Conservation (phyloP, 371 early-diverging fungal genomes). For the Mortierella sp. region DNA sequence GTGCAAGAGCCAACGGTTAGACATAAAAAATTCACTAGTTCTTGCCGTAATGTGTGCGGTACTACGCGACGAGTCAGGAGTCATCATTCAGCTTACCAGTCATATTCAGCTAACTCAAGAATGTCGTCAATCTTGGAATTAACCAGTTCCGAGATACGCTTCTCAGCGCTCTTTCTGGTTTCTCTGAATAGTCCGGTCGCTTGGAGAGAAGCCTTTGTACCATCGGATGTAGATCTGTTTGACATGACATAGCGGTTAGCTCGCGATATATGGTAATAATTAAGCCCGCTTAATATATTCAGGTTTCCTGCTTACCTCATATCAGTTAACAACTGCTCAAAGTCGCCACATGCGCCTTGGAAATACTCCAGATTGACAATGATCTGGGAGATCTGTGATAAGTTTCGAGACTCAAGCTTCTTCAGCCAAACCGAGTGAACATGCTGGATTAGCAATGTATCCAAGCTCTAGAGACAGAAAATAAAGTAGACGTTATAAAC, state of each 20-base stretch:
- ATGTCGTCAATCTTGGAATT: constrained; percentile 88
- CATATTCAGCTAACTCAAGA: constrained; percentile 84
- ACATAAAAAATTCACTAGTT: not conserved
- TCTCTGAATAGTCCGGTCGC: constrained; percentile 82
- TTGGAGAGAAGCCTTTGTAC: constrained; percentile 73
- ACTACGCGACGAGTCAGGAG: too few species aligned
- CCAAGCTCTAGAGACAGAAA: constrained; percentile 72
- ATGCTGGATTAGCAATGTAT: constrained; percentile 80
- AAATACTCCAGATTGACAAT: constrained; percentile 87
- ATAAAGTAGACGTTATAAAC: not conserved
- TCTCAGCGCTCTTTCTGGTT: constrained; percentile 79
- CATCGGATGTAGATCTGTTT: constrained; percentile 66
- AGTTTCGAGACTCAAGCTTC: constrained; percentile 74
- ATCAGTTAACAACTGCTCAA: constrained; percentile 83
- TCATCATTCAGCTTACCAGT: constrained; percentile 69
- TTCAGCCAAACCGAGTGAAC: constrained; percentile 78
- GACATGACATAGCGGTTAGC: not conserved
- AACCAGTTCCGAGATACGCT: constrained; percentile 84
- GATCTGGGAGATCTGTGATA: constrained; percentile 86
- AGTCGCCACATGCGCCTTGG: constrained; percentile 80
- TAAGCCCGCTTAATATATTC: not conserved
- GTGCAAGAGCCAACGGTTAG: not conserved
- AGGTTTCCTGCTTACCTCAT: constrained; percentile 58
- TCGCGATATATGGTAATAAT: not conserved
- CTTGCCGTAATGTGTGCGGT: not conserved